Conservation (phyloP, 352 stramenopile species). For the Elongisporangium senticosum region DNA sequence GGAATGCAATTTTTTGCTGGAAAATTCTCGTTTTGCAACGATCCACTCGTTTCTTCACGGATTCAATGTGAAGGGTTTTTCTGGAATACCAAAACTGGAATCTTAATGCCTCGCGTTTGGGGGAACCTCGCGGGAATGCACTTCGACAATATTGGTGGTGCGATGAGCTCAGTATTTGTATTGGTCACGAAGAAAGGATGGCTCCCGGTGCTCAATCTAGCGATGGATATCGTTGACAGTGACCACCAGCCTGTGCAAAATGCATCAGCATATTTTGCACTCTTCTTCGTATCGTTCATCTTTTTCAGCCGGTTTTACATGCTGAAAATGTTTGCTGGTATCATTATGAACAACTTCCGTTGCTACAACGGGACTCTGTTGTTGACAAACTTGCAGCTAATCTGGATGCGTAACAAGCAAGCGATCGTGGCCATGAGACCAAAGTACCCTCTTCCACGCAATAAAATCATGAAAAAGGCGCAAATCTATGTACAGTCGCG, state of each 20-base stretch:
- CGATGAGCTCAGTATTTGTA: conserved; percentile 75
- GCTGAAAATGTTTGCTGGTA: conserved; percentile 68
- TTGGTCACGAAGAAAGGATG: conserved; percentile 84
- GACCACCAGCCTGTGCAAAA: conserved; percentile 66
- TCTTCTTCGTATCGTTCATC: conserved; percentile 79
- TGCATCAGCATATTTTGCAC: conserved; percentile 70
- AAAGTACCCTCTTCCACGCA: conserved; percentile 69
- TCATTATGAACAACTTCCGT: conserved; percentile 87
- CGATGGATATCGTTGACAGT: conserved; percentile 73
- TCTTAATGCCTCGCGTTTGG: conserved; percentile 76
- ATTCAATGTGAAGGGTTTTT: conserved; percentile 65
- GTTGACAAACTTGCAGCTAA: conserved; percentile 69
- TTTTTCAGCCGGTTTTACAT: conserved; percentile 79
- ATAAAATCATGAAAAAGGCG: conserved; percentile 43
- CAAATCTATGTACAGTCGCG: conserved; percentile 67
- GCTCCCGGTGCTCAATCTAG: conserved; percentile 75
- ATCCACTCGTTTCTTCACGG: conserved; percentile 39
- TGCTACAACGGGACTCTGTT: conserved; percentile 78
- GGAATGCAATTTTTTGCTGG: conserved; percentile 83
- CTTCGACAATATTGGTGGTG: conserved; percentile 78
- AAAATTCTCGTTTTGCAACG: conserved; percentile 78
- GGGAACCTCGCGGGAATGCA: conserved; percentile 69
- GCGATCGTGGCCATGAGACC: conserved; percentile 53
- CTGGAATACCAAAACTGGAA: conserved; percentile 33
- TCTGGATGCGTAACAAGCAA: conserved; percentile 73